Conservation (phyloP, 208 protist genomes). For the Trypanosomatidae sp. region DNA sequence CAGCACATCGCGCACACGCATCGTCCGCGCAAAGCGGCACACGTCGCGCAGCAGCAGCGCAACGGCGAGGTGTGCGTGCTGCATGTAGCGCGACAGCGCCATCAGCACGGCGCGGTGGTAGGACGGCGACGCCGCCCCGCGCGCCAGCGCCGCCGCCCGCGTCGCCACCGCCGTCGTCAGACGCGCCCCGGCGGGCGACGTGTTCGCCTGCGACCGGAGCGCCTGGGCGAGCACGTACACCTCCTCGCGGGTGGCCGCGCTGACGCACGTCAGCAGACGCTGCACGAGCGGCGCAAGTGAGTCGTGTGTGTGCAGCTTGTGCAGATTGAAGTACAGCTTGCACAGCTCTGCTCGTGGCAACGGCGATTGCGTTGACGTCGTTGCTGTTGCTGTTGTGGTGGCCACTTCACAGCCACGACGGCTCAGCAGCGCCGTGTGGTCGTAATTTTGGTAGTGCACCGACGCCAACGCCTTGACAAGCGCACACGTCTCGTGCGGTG, state of each 20-base stretch:
- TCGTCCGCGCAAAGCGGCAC: conserved; percentile 1
- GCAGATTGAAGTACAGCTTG: conserved; percentile 59
- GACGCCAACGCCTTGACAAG: conserved; percentile 39
- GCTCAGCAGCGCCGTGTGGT: conserved; percentile 38
- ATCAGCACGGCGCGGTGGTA: conserved; percentile 60
- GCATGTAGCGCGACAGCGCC: conserved; percentile 46
- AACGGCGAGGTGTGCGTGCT: conserved; percentile 11
- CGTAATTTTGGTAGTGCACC: conserved; percentile 59
- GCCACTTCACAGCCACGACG: conserved; percentile 70
- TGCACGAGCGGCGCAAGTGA: conserved; percentile 66
- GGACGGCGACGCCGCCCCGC: conserved; percentile 8
- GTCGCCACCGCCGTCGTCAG: conserved; percentile 25
- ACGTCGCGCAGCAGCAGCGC: conserved; percentile 20
- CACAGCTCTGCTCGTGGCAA: conserved; percentile 29
- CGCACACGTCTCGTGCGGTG: conserved; percentile 14
- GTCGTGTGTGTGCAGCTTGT: conserved; percentile 56
- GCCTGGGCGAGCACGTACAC: conserved; percentile 36
- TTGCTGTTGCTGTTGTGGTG: too few species aligned
- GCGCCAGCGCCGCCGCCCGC: conserved; percentile 18
- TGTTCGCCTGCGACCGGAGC: conserved; percentile 51
- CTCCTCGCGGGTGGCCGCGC: conserved; percentile 24
- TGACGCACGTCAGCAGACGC: conserved; percentile 21
- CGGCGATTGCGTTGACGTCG: conserved; percentile 3
- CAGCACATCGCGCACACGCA: conserved; percentile 20
- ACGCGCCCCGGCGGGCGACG: conserved; percentile 27